phyloP scores from a whole-genome alignment of 164 flowering plant species.

The Chloranthus sessilifolius region DNA sequence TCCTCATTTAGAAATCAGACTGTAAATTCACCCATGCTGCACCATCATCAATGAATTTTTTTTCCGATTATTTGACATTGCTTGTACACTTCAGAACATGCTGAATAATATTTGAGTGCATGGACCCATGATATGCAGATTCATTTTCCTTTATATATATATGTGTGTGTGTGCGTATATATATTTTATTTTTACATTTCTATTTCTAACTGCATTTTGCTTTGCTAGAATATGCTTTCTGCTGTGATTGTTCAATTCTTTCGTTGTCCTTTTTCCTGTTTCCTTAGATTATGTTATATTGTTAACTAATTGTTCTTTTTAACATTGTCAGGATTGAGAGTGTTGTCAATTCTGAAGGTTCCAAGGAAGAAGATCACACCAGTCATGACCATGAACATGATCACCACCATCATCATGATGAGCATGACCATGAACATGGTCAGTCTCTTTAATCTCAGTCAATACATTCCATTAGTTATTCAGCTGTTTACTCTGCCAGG shows the following conservation, averaged over 20 bases:
- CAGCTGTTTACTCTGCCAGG: too few relatives aligned
- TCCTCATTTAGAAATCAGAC: background rate
- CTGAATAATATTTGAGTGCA: background rate
- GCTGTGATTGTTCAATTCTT: too few relatives aligned
- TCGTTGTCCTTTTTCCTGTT: background rate
- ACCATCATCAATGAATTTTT: background rate
- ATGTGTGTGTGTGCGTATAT: too few relatives aligned
- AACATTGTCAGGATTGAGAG: conserved; percentile 45
- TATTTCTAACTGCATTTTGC: background rate
- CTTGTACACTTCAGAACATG: background rate
- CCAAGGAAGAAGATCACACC: conserved; percentile 53
- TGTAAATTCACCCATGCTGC: background rate
- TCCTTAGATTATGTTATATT: background rate
- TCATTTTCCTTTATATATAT: too few relatives aligned
- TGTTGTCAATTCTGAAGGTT: conserved; percentile 52
- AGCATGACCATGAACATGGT: conserved; percentile 58
- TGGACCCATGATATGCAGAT: background rate
- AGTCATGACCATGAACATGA: conserved; percentile 46
- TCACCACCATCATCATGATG: conserved; percentile 35
- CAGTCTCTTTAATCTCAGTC: conserved; percentile 1
- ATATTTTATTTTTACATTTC: too few relatives aligned
- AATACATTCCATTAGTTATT: too few relatives aligned
- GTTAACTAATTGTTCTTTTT: conserved; percentile 1
- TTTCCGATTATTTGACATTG: background rate
- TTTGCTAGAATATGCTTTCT: background rate